Percentiles rank a stretch among this genome's conserved stretches.
phyloP scores from a whole-genome alignment of 2,329 filamentous ascomycete genomes.

The Colletotrichum echinochloae region DNA sequence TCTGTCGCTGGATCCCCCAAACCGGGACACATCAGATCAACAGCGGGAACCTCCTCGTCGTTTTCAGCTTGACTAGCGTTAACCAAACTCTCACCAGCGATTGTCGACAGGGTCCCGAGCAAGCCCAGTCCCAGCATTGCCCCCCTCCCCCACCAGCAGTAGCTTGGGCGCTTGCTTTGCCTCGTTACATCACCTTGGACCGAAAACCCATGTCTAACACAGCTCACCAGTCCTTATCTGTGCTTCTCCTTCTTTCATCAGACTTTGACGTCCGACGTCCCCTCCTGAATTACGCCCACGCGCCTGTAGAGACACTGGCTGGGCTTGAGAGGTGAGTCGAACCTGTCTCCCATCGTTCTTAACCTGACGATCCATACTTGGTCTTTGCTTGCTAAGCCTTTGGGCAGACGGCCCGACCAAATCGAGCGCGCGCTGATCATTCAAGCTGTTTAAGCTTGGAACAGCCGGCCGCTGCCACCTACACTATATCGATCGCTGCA shows the following conservation, averaged over 20 bases:
- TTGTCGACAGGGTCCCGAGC: slow-evolving; percentile 31
- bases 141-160: slow-evolving; percentile 22
- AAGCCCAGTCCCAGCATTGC: slow-evolving; percentile 34
- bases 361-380: slow-evolving; percentile 8
- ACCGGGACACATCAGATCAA: slow-evolving; percentile 35
- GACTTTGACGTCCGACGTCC: slow-evolving; percentile 27
- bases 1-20: slow-evolving; percentile 16
- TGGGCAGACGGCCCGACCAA: slow-evolving; percentile 18
- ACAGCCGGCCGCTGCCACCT: slow-evolving; percentile 35
- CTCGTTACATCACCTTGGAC: slow-evolving; percentile 35
- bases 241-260: slow-evolving; percentile 30
- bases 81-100: slow-evolving; percentile 33
- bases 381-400: slow-evolving; percentile 28
- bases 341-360: slow-evolving; percentile 8
- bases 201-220: slow-evolving; percentile 36
- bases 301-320: slow-evolving; percentile 10
- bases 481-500: slow-evolving; percentile 20
- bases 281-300: slow-evolving; percentile 18
- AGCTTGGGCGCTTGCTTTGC: slow-evolving; percentile 35
- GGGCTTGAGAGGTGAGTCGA: slow-evolving; percentile 31
- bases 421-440: slow-evolving; percentile 2
- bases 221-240: slow-evolving; percentile 31
- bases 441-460: slow-evolving; percentile 7
- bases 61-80: slow-evolving; percentile 32
- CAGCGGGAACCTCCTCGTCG: slow-evolving; percentile 30